Evolutionary conservation across 2,329 filamentous ascomycete genomes (phyloP).

Genomic region (Knoxdaviesia capensis): DNA sequence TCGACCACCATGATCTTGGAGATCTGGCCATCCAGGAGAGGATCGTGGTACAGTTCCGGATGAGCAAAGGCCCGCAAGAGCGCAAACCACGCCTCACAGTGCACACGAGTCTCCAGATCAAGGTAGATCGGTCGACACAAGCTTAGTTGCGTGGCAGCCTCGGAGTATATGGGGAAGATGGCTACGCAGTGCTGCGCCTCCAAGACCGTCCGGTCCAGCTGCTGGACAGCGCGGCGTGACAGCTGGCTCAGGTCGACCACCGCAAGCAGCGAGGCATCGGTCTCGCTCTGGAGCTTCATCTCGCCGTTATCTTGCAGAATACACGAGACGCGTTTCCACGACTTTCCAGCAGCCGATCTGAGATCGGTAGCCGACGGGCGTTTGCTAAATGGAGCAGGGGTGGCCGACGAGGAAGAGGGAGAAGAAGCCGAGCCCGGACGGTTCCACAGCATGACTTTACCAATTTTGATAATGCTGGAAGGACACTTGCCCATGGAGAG

Average conservation of each 20-base stretch:
- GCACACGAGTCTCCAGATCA: slow-evolving; percentile 62
- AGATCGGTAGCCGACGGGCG: slow-evolving; percentile 36
- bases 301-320: slow-evolving; percentile 89
- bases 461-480: slow-evolving; percentile 78
- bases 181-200: slow-evolving; percentile 76
- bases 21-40: slow-evolving; percentile 20
- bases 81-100: slow-evolving; percentile 98
- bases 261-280: slow-evolving; percentile 60
- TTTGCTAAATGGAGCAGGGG: slow-evolving; percentile 34
- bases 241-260: slow-evolving; percentile 77
- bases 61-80: slow-evolving; percentile 78
- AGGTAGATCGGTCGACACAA: slow-evolving; percentile 79
- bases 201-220: slow-evolving; percentile 73
- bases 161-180: slow-evolving; percentile 83
- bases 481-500: slow-evolving; percentile 1
- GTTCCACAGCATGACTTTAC: slow-evolving; percentile 81
- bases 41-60: slow-evolving; percentile 60
- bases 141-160: slow-evolving; percentile 50
- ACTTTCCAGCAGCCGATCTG: slow-evolving; percentile 25
- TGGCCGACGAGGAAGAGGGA: slow-evolving; percentile 12
- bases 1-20: slow-evolving; percentile 18
- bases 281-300: slow-evolving; percentile 75
- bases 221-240: slow-evolving; percentile 75
- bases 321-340: slow-evolving; percentile 80
- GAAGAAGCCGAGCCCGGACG: slow-evolving; percentile 17